phyloP scores from a whole-genome alignment of 208 protist species.

The Herpetomonas samuelpessoai region DNA sequence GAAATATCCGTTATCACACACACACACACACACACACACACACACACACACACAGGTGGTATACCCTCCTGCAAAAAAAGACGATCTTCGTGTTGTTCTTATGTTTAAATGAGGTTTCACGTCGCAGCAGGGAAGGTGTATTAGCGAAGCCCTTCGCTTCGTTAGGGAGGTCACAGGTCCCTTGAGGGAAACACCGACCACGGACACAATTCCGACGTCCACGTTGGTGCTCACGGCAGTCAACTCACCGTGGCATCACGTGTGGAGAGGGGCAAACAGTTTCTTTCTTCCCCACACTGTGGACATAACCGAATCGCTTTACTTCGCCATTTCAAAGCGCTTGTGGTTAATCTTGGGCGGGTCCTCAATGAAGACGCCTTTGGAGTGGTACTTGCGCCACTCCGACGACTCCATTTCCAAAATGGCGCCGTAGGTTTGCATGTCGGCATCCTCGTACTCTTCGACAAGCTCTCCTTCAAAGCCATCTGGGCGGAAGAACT shows the following conservation, averaged over 20 bases:
- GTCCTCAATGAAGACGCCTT: constrained; percentile 54
- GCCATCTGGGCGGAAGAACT: constrained; percentile 62
- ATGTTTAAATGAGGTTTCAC: too few species aligned
- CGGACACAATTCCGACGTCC: not conserved
- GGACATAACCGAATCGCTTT: constrained; percentile 4
- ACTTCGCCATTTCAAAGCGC: constrained; percentile 24
- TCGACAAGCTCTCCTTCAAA: constrained; percentile 85
- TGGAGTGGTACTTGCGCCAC: constrained; percentile 65
- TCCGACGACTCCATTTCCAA: constrained; percentile 66
- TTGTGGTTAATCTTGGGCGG: constrained; percentile 39
- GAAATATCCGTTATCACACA: too few species aligned
- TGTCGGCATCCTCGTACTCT: constrained; percentile 81
- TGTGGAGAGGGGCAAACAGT: not conserved
- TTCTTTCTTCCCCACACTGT: not conserved
- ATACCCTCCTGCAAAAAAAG: too few species aligned
- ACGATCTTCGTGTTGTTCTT: too few species aligned
- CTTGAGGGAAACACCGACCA: not conserved
- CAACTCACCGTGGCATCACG: not conserved
- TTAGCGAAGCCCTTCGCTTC: too few species aligned
- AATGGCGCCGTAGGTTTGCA: constrained; percentile 80
- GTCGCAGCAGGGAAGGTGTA: too few species aligned
- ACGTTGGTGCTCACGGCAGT: not conserved
- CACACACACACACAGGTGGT: too few species aligned
- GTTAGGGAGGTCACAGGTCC: too few species aligned
- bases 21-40: too few species aligned